Percentiles rank a stretch among this genome's conserved stretches.
Evolutionary conservation across 2,329 filamentous ascomycete genomes (phyloP).

Genomic region (Pseudogymnoascus destructans): DNA sequence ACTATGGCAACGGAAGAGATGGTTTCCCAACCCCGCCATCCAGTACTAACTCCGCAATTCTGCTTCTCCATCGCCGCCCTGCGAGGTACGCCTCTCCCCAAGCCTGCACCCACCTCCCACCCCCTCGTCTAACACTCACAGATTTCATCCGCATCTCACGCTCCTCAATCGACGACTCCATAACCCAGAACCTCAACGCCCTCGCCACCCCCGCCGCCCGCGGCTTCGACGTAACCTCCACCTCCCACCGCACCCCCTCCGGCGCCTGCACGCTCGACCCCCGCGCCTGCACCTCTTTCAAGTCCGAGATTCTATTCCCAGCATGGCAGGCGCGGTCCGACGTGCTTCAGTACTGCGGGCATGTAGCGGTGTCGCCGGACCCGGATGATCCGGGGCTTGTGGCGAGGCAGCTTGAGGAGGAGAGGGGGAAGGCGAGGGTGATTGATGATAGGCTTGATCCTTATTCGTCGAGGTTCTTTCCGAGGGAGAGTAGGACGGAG

Average conservation of each 20-base stretch:
- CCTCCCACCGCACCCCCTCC: conserved; percentile 45
- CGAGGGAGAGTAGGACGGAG: conserved; percentile 67
- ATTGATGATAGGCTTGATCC: conserved; percentile 86
- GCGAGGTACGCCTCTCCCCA: conserved; percentile 40
- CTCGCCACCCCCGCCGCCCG: conserved; percentile 59
- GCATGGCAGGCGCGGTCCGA: conserved; percentile 76
- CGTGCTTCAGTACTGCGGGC: conserved; percentile 77
- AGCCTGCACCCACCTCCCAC: background rate
- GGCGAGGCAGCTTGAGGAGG: conserved; percentile 55
- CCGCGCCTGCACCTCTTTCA: conserved; percentile 56
- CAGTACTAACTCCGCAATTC: conserved; percentile 56
- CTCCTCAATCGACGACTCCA: conserved; percentile 78
- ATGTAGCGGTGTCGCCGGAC: conserved; percentile 76
- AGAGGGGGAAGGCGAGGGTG: conserved; percentile 55
- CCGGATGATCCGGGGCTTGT: conserved; percentile 71
- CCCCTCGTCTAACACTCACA: conserved; percentile 27
- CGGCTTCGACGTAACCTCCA: conserved; percentile 71
- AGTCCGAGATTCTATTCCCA: conserved; percentile 67
- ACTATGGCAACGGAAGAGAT: conserved; percentile 14
- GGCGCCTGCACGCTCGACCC: conserved; percentile 44
- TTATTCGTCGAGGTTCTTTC: conserved; percentile 75
- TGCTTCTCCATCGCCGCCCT: conserved; percentile 61
- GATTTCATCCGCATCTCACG: conserved; percentile 86
- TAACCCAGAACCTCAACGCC: conserved; percentile 84
- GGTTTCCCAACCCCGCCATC: conserved; percentile 27